Evolutionary conservation across 1,284 basidiomycete species (phyloP).

Genomic region (Heliocybe sulcata): DNA sequence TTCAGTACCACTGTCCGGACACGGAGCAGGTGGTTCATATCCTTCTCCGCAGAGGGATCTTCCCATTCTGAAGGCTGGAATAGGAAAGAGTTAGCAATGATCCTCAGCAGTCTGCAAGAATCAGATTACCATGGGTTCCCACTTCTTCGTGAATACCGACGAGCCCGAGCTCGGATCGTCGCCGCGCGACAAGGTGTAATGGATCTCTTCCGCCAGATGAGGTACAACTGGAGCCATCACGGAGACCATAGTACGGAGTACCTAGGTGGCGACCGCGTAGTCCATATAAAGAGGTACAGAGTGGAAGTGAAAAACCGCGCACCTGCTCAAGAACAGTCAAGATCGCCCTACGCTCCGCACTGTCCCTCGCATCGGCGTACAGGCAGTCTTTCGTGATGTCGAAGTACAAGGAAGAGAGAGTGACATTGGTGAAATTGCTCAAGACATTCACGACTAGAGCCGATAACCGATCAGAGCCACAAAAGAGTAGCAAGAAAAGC

Average conservation of each 20-base stretch:
- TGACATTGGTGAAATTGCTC: slow-evolving; percentile 63
- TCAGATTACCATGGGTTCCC: slow-evolving; percentile 47
- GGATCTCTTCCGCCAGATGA: slow-evolving; percentile 89
- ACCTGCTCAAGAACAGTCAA: slow-evolving; percentile 75
- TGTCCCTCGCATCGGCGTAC: slow-evolving; percentile 63
- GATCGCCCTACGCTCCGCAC: slow-evolving; percentile 53
- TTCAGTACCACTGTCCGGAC: slow-evolving; percentile 51
- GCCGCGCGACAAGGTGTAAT: slow-evolving; percentile 36
- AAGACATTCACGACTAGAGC: slow-evolving; percentile 44
- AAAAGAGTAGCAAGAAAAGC: neutral
- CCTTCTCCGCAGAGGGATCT: slow-evolving; percentile 39
- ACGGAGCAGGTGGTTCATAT: slow-evolving; percentile 53
- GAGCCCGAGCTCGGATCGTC: slow-evolving; percentile 15
- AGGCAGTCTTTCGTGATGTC: slow-evolving; percentile 89
- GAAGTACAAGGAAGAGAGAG: slow-evolving; percentile 82
- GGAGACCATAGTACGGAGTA: slow-evolving; percentile 61
- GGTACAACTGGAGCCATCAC: slow-evolving; percentile 87
- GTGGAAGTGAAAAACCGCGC: slow-evolving; percentile 11
- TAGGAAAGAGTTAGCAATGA: neutral
- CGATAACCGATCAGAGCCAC: neutral
- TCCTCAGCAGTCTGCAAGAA: neutral
- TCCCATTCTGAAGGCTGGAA: slow-evolving; percentile 47
- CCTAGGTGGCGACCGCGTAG: slow-evolving; percentile 29
- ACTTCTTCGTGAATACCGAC: slow-evolving; percentile 60
- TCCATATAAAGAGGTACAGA: neutral